phyloP scores from a whole-genome alignment of 1,284 basidiomycete species.

The Marasmius oreades region DNA sequence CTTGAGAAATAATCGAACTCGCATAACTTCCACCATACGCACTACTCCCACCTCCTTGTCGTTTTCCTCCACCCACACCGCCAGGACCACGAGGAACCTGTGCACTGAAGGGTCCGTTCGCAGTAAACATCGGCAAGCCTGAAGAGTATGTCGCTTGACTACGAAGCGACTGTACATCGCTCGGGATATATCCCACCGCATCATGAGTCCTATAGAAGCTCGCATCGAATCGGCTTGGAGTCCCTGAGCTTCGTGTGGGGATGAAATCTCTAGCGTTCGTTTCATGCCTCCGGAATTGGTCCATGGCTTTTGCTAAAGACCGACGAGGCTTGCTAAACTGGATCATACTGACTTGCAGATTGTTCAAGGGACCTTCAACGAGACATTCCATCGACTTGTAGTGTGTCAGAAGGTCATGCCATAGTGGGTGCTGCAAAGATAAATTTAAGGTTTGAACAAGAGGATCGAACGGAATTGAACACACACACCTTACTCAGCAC shows the following conservation, averaged over 20 bases:
- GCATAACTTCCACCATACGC: constrained; percentile 78
- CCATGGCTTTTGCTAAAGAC: constrained; percentile 81
- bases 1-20: constrained; percentile 88
- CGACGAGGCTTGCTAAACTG: constrained; percentile 96
- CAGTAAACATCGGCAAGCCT: constrained; percentile 80
- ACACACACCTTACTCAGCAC: constrained; percentile 91
- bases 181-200: constrained; percentile 90
- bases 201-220: constrained; percentile 96
- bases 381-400: constrained; percentile 96
- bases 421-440: constrained; percentile 81
- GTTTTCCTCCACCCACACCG: no score
- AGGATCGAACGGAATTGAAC: constrained; percentile 9
- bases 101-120: constrained; percentile 65
- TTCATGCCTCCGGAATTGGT: constrained; percentile 88
- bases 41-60: constrained; percentile 39
- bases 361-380: constrained; percentile 95
- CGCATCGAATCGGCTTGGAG: constrained; percentile 88
- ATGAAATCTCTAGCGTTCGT: constrained; percentile 77
- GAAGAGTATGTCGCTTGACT: constrained; percentile 94
- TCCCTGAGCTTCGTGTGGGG: constrained; percentile 57
- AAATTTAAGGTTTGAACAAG: constrained; percentile 11
- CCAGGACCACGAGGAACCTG: constrained; percentile 49
- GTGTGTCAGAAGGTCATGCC: constrained; percentile 97
- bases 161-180: constrained; percentile 89
- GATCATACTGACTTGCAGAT: constrained; percentile 97